A percentile compares a stretch with the other conserved stretches of the same genome.
These are phyloP conservation scores for Sapria himalayana DNA, from an alignment of 345 rosid species.

Conservation along the genomic window DNA sequence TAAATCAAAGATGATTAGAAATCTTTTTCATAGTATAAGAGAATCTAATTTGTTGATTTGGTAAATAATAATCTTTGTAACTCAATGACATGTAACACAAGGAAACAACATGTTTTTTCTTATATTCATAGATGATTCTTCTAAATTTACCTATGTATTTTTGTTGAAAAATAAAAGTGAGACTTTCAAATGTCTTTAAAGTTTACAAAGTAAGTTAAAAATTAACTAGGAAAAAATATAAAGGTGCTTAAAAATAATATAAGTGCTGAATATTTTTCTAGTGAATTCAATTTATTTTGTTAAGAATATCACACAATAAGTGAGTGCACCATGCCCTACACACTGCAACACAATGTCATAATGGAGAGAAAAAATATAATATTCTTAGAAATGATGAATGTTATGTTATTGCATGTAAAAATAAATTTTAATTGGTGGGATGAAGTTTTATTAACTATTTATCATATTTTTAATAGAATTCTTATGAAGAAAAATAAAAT, in stretches of 20 bases:
- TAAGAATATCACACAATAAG: slow-evolving; percentile 1
- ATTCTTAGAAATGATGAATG: no score
- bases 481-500: no score
- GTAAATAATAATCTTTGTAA: slow-evolving; percentile 4
- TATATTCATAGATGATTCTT: slow-evolving; percentile 8
- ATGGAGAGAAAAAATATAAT: no score
- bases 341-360: not conserved
- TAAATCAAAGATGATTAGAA: slow-evolving; percentile 5
- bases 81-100: slow-evolving; percentile 2
- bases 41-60: not conserved
- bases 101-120: not conserved
- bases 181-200: not conserved
- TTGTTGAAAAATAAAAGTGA: not conserved
- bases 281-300: not conserved
- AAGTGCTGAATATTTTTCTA: slow-evolving; percentile 4
- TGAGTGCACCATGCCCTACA: not conserved
- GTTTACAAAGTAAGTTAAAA: not conserved
- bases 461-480: no score
- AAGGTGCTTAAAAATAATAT: slow-evolving; percentile 1
- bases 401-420: no score
- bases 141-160: slow-evolving; percentile 1
- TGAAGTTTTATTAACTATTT: no score
- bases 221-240: slow-evolving; percentile 1
- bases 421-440: no score
- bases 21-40: slow-evolving; percentile 3